Evolutionary conservation across 129 eudicot species (phyloP), one percentile per base, ranked within the genome.

Genomic region (Tagetes patula): DNA sequence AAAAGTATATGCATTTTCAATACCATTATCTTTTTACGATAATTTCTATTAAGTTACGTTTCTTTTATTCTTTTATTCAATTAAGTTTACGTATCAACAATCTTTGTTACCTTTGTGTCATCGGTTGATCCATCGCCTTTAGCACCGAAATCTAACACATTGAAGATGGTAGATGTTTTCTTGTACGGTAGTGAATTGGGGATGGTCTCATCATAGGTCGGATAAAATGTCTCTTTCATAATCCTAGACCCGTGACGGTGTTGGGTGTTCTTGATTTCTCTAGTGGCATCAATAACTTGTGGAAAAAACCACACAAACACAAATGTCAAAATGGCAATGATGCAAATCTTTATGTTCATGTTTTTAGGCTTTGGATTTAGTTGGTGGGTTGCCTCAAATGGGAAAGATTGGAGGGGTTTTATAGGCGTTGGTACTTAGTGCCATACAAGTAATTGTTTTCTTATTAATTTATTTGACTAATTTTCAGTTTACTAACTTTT

Each of bases 61-160:
- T 20, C 27, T 20, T 20, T 20, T 20, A 20, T 20, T 20, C 27
- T 20, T 20, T 20, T 20, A 20, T 20, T 20, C 27, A 20, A 20
- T 20, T 20, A 20, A 20, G 27, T 20, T 20, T 20, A 20, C 27
- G 27, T 20, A 20, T 20, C 36, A 72, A 0, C 11, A 43, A 40
- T 5, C 46, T 8, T 45, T 4, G 12, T 77, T 62, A 88, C 91
- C 79, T 84, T 72, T 33, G 89, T 84, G 64, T 89, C 96, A 36
- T 89, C 89, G 0, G 86, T 65, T 6, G 59, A 65, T 69, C 96
- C 89, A 53, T 89, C 85, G 4, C 91, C 91, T 77, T 80, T 86
- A 50, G 96, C 96, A 45, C 96, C 96, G 27, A 81, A 86, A 8
- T 67, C 32, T 48, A 81, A 47, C 6, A 89, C 91, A 30, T 84